Conservation (phyloP, 345 rosid genomes). For the Gossypium bickii region DNA sequence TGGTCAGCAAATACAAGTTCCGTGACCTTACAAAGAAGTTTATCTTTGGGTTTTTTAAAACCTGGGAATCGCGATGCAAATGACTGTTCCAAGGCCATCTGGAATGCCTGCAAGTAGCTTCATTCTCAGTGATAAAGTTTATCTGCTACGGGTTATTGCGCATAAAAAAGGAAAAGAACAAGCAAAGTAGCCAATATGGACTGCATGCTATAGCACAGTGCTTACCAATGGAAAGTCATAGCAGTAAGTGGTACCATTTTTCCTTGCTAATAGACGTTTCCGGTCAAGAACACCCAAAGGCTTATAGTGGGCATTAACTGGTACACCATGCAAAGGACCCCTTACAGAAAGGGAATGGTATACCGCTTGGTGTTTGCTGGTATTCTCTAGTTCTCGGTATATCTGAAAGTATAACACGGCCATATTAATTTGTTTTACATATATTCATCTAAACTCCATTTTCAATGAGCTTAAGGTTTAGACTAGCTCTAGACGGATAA, state of each 20-base stretch:
- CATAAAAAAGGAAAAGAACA: background rate
- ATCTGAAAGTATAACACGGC: constrained; percentile 45
- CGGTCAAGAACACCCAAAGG: constrained; percentile 71
- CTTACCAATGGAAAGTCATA: constrained; percentile 96
- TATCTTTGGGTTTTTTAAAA: constrained; percentile 42
- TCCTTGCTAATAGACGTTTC: constrained; percentile 82
- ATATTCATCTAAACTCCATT: background rate
- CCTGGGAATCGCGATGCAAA: constrained; percentile 66
- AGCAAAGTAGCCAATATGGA: background rate
- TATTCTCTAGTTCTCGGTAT: constrained; percentile 80
- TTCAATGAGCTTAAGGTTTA: background rate
- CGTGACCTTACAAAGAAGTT: constrained; percentile 47
- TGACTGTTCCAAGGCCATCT: constrained; percentile 63
- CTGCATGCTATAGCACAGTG: constrained; percentile 16
- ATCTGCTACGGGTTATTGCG: background rate
- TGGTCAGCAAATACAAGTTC: constrained; percentile 77
- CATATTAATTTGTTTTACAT: background rate
- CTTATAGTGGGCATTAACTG: constrained; percentile 61
- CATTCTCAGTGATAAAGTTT: constrained; percentile 14
- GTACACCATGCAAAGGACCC: constrained; percentile 65
- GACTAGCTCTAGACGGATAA: background rate
- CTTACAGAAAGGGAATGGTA: constrained; percentile 60
- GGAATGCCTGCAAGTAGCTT: constrained; percentile 69
- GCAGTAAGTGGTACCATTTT: constrained; percentile 86
- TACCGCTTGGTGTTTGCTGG: constrained; percentile 43